Evolutionary conservation across 345 rosid species (phyloP), one percentile per base, ranked within the genome.

Genomic region (Salix udensis): DNA sequence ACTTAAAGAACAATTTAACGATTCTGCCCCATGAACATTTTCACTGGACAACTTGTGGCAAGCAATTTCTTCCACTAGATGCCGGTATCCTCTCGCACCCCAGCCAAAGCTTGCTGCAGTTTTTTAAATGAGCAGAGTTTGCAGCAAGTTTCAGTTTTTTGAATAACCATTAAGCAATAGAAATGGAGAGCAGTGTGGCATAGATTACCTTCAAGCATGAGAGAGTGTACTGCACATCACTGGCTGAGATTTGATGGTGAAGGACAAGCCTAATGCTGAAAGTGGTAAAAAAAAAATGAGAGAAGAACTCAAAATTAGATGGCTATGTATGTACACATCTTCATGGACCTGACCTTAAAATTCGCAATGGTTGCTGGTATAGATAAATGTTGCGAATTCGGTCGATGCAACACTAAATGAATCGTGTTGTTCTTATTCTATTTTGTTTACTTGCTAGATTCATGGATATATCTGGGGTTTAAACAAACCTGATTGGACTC

Each of bases 191-290:
- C 13, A 60, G 14, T 12, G 39, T n/a, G 4, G 21, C 7, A 65
- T 74, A 11, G 44, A 64, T 66, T 74, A 93, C 97, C 98, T 88
- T 81, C 72, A 93, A 78, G 86, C 94, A 88, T 46, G 92, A 88
- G 68, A 90, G 28, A 15, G 88, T 79, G 74, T 89, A 89, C 58
- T 89, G 91, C 78, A 93, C 91, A 76, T 95, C 98, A 26, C 82
- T 86, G 34, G 83, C 82, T 23, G 97, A 95, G 76, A 95, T 88
- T 73, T 94, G 98, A 82, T 94, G 88, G 84, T 92, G 97, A 36
- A 92, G 77, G 28, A 92, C 98, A 81, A 91, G 82, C 86, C 97
- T 86, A 37, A 93, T 82, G 39, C 97, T 95, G 91, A 73, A 79
- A 71, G 74, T 13, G n/a, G 28, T 8, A 7, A 84, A 13, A 28